Evolutionary conservation across 2,329 filamentous ascomycete genomes (phyloP).

Genomic region (Clonostachys byssicola): DNA sequence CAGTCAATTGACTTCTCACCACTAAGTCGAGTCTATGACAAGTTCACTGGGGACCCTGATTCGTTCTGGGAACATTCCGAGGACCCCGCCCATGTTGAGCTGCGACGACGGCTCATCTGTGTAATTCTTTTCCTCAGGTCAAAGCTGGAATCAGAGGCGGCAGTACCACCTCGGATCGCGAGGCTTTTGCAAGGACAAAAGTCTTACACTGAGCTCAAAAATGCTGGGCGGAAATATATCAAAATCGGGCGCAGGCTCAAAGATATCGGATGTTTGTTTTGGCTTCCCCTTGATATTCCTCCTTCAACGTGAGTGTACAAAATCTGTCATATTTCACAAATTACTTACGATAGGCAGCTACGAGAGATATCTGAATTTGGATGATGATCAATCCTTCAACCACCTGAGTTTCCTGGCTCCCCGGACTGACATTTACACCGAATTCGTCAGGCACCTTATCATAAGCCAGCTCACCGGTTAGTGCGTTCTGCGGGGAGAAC

Average conservation of each 20-base stretch:
- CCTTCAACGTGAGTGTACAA: constrained; percentile 21
- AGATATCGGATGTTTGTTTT: constrained; percentile 19
- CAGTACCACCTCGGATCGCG: constrained; percentile 11
- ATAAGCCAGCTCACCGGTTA: not conserved
- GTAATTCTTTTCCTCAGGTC: constrained; percentile 21
- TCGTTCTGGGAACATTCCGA: constrained; percentile 14
- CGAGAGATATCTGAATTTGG: constrained; percentile 24
- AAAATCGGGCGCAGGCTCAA: constrained; percentile 22
- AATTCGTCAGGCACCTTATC: constrained; percentile 15
- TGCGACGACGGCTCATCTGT: constrained; percentile 19
- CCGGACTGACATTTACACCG: constrained; percentile 6
- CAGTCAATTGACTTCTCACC: constrained; percentile 7
- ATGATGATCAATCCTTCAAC: constrained; percentile 20
- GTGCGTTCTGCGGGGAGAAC: no score
- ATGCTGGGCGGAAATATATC: constrained; percentile 25
- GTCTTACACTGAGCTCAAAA: constrained; percentile 16
- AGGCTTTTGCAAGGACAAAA: constrained; percentile 9
- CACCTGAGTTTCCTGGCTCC: constrained; percentile 14
- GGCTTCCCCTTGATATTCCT: constrained; percentile 22
- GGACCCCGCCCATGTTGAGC: constrained; percentile 10
- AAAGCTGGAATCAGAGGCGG: constrained; percentile 11
- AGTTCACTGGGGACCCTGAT: constrained; percentile 6
- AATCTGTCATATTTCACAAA: not conserved
- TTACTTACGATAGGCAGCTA: constrained; percentile 11
- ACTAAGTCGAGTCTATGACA: constrained; percentile 7